Base-by-base conservation (phyloP, 23 red algal genomes). In the Gracilaria gracilis region DNA sequence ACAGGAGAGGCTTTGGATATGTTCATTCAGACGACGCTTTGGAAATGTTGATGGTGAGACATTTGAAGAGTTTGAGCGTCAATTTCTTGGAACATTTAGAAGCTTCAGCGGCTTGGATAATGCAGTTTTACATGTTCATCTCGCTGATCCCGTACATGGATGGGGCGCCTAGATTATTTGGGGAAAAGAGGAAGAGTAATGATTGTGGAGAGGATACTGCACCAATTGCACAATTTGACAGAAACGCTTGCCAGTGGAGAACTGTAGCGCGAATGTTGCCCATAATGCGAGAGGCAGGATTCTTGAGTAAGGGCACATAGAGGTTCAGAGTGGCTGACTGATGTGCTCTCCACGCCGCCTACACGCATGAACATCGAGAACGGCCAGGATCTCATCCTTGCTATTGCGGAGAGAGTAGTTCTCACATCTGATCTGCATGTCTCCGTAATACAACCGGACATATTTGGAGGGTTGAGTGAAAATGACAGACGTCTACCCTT, bases 401-500 rank as follows among this genome's bases (percentile, higher is more conserved):
- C 4, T 6, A 75, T 75, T 8, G 35, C 8, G 13, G 42, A 49
- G 15, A 49, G 34, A 75, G 70, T 8, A 75, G 4, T 9, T 11
- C 70, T 34, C 5, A 75, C 70, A 5, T 7, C 70, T 6, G 34
- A 9, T 8, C 27, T 75, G 20, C 70, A 39, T 36, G 70, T 28
- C 7, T 75, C 36, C 6, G 70, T 75, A 6, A 12, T 75, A 21
- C 37, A 36, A 8, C 70, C 70, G 5, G 70, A 75, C 12, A 8
- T 75, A 34, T 75, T 75, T 39, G 70, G 70, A 4, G 12, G 21
- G 4, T 21, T 75, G 12, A 46, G 4, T 75, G 70, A 75, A 75
- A 21, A 39, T 13, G 70, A 75, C 9, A 75, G 70, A 75, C 6
- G 7, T 8, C 4, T 36, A 49, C 70, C 11, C 42, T 75, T 75